Base-by-base conservation (phyloP, 1,284 basidiomycete genomes). In the Ustilago lituana region DNA sequence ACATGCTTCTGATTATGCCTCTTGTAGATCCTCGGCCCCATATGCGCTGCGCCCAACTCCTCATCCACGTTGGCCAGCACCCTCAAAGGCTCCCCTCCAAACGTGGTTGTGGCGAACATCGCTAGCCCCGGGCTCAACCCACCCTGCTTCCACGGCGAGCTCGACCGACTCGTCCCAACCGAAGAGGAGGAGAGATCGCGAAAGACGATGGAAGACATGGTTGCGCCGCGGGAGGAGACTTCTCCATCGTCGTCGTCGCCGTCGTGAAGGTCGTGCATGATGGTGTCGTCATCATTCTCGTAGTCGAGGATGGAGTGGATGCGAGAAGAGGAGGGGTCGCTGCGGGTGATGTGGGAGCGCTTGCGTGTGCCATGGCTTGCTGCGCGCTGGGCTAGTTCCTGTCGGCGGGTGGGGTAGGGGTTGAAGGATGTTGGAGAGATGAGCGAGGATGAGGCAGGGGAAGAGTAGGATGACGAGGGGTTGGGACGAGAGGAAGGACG, bases 141-240 rank as follows among this genome's bases (percentile, higher is more conserved):
- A 4, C 36, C 41, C 27, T 65, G 57, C 35, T 65, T 53, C 61
- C 61, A 60, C 2, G 67, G 56, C 17, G 54, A 61, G 29, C 35
- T 46, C 14, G 62, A 51, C 10, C 62, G 47, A 24, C 53, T 58
- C 8, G 52, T 43, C n/a, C 47, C 48, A 10, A 54, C 43, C 1
- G 55, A 59, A 12, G 56, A 32, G 4, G 66, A 32, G 4, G 66
- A 57, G 15, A 70, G 51, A 22, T 71, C 68, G 14, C 68, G 62
- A 22, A 71, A 71, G 1, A 66, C 54, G 45, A 71, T 65, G 8
- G 62, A 66, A n/a, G 68, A 65, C 62, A 71, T 71, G 26, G 62
- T 71, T 9, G 68, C 63, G 15, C 68, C 68, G 4, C 58, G 50
- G 5, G 68, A 38, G 3, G 68, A 71, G 8, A 66, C 59, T 32